These are phyloP conservation scores for Phytomonas serpens DNA, from an alignment of 208 protist genomes.

Conservation along the genomic window DNA sequence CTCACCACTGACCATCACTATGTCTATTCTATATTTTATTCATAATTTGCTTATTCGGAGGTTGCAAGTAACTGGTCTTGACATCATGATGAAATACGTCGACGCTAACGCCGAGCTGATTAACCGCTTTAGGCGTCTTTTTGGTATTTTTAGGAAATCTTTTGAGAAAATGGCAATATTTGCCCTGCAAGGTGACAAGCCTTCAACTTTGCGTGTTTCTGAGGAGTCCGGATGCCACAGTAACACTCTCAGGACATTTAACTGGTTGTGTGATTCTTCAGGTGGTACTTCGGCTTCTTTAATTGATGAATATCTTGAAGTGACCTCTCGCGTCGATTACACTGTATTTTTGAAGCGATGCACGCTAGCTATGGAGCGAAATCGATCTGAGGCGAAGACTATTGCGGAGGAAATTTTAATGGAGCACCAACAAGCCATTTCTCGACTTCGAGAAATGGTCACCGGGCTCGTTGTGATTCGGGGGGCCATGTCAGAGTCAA, in stretches of 20 bases:
- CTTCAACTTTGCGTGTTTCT: neutral
- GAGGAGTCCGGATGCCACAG: neutral
- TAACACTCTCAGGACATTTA: constrained; percentile 18
- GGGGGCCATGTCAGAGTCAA: constrained; percentile 21
- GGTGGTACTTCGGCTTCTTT: neutral
- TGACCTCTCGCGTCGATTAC: constrained; percentile 74
- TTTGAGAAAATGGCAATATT: constrained; percentile 59
- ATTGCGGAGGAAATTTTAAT: constrained; percentile 24
- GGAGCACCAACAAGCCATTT: constrained; percentile 21
- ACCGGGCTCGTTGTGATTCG: constrained; percentile 33
- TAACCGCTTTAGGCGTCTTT: constrained; percentile 49
- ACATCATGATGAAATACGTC: constrained; percentile 18
- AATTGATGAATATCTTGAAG: constrained; percentile 63
- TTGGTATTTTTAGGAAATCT: constrained; percentile 39
- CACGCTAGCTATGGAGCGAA: constrained; percentile 43
- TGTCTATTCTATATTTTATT: constrained; percentile 51
- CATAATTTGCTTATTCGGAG: constrained; percentile 67
- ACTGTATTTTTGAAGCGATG: constrained; percentile 69
- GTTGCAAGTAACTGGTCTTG: constrained; percentile 31
- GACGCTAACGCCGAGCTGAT: constrained; percentile 56
- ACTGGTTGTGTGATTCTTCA: constrained; percentile 32
- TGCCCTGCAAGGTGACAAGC: neutral
- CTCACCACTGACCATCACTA: constrained; percentile 46
- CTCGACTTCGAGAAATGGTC: constrained; percentile 34
- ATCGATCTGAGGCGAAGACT: constrained; percentile 50